Conservation (phyloP, 257 asterid genomes). For the Primulina eburnea region DNA sequence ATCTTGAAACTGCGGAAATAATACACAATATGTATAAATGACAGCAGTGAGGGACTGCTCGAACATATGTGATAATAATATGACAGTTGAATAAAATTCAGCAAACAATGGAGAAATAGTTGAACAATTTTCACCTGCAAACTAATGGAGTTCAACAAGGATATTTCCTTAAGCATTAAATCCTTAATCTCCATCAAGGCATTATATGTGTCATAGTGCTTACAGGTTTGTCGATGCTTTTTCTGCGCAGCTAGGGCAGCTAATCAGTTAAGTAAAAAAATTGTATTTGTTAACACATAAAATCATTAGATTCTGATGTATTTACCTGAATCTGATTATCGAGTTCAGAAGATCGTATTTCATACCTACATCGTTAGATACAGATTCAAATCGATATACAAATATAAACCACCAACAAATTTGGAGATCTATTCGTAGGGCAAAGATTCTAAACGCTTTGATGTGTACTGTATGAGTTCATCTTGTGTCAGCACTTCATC, state of each 20-base stretch:
- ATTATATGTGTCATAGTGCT: constrained; percentile 73
- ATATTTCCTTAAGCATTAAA: constrained; percentile 78
- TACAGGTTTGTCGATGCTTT: constrained; percentile 62
- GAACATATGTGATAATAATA: background rate
- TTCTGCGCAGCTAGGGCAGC: constrained; percentile 40
- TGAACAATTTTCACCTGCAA: constrained; percentile 55
- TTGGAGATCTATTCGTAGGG: constrained; percentile 13
- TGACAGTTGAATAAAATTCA: constrained; percentile 11
- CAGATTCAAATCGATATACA: constrained; percentile 1
- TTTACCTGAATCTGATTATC: constrained; percentile 68
- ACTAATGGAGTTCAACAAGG: constrained; percentile 73
- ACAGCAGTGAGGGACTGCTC: background rate
- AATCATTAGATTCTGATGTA: constrained; percentile 10
- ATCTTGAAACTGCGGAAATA: constrained; percentile 58
- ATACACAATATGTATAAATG: constrained; percentile 4
- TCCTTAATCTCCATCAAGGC: constrained; percentile 78
- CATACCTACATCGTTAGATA: constrained; percentile 57
- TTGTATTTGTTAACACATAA: constrained; percentile 6
- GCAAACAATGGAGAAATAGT: constrained; percentile 15
- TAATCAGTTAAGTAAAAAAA: constrained; percentile 14
- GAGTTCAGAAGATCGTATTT: constrained; percentile 74
- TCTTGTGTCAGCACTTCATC: constrained; percentile 66
- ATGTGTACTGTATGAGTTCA: constrained; percentile 77
- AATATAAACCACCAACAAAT: background rate
- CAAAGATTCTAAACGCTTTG: constrained; percentile 25